Conservation (phyloP, 2,329 filamentous ascomycete genomes). For the Tolypocladium paradoxum region DNA sequence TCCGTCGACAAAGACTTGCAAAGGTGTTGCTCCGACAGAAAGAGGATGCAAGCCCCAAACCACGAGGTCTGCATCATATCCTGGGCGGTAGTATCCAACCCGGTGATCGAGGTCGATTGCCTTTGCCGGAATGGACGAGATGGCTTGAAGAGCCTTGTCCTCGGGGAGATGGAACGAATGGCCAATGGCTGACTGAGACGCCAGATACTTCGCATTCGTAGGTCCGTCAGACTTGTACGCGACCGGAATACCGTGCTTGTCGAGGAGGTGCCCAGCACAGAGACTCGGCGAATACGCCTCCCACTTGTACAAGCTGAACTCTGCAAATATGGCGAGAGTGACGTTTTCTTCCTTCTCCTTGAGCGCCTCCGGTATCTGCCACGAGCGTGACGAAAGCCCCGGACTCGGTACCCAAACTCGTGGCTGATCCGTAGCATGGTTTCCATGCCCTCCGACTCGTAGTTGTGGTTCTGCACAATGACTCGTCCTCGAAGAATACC, state of each 20-base stretch:
- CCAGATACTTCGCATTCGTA: constrained; percentile 30
- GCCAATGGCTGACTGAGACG: constrained; percentile 28
- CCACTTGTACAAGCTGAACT: constrained; percentile 29
- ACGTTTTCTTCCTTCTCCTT: constrained; percentile 24
- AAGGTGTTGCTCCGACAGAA: constrained; percentile 30
- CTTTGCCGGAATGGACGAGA: constrained; percentile 34
- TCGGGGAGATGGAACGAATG: constrained; percentile 18
- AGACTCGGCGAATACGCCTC: constrained; percentile 30
- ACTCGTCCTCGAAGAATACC: constrained; percentile 29
- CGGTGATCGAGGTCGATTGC: constrained; percentile 30
- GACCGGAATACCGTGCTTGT: constrained; percentile 27
- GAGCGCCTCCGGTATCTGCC: background rate
- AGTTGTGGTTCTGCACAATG: constrained; percentile 33
- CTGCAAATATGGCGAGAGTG: constrained; percentile 31
- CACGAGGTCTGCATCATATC: constrained; percentile 39
- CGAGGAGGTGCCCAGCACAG: constrained; percentile 27
- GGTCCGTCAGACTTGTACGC: constrained; percentile 30
- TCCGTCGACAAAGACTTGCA: constrained; percentile 38
- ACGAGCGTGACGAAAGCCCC: background rate
- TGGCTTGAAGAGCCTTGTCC: constrained; percentile 4
- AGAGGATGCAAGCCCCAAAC: constrained; percentile 38
- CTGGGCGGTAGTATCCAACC: constrained; percentile 30
- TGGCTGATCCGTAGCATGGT: constrained; percentile 30
- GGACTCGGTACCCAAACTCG: constrained; percentile 30
- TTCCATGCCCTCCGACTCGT: constrained; percentile 31